Evolutionary conservation across 345 rosid species (phyloP).

Genomic region (Lepidium sativum): DNA sequence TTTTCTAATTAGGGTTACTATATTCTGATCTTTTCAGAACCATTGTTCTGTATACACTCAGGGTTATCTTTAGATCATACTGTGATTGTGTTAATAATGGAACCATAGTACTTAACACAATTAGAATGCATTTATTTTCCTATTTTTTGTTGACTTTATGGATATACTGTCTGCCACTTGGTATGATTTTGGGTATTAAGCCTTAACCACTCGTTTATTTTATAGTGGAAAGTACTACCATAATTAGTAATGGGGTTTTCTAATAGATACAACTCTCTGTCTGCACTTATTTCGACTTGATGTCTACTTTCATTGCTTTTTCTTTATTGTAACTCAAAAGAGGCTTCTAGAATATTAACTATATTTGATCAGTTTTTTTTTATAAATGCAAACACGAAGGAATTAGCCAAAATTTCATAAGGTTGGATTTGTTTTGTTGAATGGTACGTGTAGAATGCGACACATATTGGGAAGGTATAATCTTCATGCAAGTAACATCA

Average conservation of each 20-base stretch:
- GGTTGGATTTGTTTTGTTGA: not conserved
- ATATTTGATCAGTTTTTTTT: not conserved
- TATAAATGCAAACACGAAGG: not conserved
- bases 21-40: too few relatives aligned
- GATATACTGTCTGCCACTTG: constrained; percentile 12
- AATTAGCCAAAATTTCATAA: not conserved
- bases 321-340: not conserved
- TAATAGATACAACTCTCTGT: not conserved
- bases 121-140: constrained; percentile 5
- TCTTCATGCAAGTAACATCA: constrained; percentile 71
- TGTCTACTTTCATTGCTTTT: not conserved
- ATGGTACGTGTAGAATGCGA: constrained; percentile 48
- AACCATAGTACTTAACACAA: constrained; percentile 20
- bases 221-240: not conserved
- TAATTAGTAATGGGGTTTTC: not conserved
- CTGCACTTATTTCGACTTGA: not conserved
- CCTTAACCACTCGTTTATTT: constrained; percentile 6
- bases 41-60: too few relatives aligned
- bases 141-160: not conserved
- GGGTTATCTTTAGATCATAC: too few relatives aligned
- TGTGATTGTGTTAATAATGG: not conserved
- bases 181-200: constrained; percentile 22
- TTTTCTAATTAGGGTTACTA: not conserved
- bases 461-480: constrained; percentile 60
- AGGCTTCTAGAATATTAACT: not conserved